Conservation (phyloP, 345 rosid genomes). For the Eucalyptus curtisii region DNA sequence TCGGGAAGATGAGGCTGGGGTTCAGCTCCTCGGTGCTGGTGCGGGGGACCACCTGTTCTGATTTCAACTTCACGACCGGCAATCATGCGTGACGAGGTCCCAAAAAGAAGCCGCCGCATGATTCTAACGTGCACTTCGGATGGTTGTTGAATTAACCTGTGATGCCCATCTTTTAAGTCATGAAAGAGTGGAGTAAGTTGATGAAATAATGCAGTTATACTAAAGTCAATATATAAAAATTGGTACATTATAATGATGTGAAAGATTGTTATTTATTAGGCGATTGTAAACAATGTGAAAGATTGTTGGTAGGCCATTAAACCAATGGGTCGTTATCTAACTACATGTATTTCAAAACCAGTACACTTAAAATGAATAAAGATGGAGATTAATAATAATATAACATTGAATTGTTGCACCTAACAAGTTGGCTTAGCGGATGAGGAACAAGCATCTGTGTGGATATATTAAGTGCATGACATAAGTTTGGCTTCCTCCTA, state of each 20-base stretch:
- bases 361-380: background rate
- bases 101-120: too few species aligned
- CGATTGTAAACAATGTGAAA: background rate
- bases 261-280: background rate
- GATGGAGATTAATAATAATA: background rate
- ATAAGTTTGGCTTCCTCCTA: too few species aligned
- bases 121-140: background rate
- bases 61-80: background rate
- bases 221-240: too few species aligned
- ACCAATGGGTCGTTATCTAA: background rate
- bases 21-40: constrained; percentile 4
- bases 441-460: too few species aligned
- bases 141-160: background rate
- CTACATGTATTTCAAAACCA: background rate
- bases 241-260: background rate
- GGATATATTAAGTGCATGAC: too few species aligned
- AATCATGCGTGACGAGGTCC: background rate
- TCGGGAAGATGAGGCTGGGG: constrained; percentile 12
- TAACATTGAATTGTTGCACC: too few species aligned
- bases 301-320: background rate
- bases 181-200: background rate
- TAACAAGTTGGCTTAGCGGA: too few species aligned
- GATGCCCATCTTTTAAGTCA: background rate
- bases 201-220: background rate
- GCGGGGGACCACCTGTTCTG: background rate